Evolutionary conservation across 2,329 filamentous ascomycete species (phyloP).

Genomic region (Nothopassalora personata): DNA sequence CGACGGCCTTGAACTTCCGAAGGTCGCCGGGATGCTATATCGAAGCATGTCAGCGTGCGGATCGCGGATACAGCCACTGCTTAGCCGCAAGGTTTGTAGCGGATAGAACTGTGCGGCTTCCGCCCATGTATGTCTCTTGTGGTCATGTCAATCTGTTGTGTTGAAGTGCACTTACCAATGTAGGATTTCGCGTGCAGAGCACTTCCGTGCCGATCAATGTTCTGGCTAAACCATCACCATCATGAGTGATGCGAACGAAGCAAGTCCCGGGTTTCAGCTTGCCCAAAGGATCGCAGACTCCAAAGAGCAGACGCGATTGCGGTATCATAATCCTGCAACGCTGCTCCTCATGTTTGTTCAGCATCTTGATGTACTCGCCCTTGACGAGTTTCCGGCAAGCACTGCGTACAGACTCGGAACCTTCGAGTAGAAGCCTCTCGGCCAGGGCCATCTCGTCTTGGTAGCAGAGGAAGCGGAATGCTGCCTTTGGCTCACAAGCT

Average conservation of each 20-base stretch:
- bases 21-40: too few relatives aligned
- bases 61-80: too few relatives aligned
- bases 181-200: slow-evolving; percentile 4
- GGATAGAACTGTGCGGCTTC: too few relatives aligned
- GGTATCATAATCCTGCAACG: slow-evolving; percentile 3
- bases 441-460: slow-evolving; percentile 2
- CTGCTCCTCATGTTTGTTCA: slow-evolving; percentile 7
- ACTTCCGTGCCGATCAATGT: slow-evolving; percentile 3
- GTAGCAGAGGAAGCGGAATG: slow-evolving; percentile 3
- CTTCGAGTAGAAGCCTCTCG: background rate
- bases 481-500: background rate
- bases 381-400: background rate
- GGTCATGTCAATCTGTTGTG: background rate
- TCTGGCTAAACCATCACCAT: background rate
- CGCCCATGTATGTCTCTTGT: background rate
- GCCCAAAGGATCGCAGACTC: slow-evolving; percentile 2
- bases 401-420: background rate
- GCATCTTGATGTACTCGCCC: slow-evolving; percentile 1
- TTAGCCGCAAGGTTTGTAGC: too few relatives aligned
- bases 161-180: slow-evolving; percentile 1
- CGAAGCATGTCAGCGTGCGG: too few relatives aligned
- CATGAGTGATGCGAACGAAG: slow-evolving; percentile 3
- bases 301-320: slow-evolving; percentile 3
- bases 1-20: background rate
- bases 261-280: slow-evolving; percentile 1